Conservation (phyloP, 345 rosid species). For the Euphorbia lathyris region DNA sequence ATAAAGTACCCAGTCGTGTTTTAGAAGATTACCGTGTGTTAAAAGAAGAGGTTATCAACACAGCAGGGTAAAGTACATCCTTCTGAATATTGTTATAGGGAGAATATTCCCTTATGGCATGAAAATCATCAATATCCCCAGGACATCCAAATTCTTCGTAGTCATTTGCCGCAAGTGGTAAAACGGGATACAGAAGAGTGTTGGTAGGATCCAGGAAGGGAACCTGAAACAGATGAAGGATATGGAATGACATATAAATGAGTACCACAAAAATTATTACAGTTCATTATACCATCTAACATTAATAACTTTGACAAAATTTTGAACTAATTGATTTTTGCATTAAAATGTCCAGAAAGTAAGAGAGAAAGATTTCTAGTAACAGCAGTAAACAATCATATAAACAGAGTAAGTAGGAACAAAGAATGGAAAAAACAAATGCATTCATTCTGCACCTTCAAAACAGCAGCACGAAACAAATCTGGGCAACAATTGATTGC, state of each 20-base stretch:
- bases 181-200: conserved; percentile 75
- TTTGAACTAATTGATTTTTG: background rate
- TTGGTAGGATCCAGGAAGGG: conserved; percentile 89
- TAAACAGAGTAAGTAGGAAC: background rate
- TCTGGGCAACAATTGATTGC: conserved; percentile 72
- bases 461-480: conserved; percentile 73
- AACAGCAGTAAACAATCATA: background rate
- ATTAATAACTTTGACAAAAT: background rate
- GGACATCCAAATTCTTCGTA: conserved; percentile 95
- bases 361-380: background rate
- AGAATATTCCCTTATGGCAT: conserved; percentile 64
- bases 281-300: background rate
- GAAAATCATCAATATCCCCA: conserved; percentile 70
- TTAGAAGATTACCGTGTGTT: conserved; percentile 55
- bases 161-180: conserved; percentile 72
- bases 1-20: conserved; percentile 1
- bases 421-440: background rate
- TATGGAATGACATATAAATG: background rate
- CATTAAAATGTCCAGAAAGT: conserved; percentile 7
- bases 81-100: conserved; percentile 84
- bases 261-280: background rate
- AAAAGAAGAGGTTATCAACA: conserved; percentile 78
- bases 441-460: conserved; percentile 46
- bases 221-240: conserved; percentile 45
- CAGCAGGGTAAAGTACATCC: conserved; percentile 72